Conservation (phyloP, 148 eudicot species). For the Pouteria glomerata region DNA sequence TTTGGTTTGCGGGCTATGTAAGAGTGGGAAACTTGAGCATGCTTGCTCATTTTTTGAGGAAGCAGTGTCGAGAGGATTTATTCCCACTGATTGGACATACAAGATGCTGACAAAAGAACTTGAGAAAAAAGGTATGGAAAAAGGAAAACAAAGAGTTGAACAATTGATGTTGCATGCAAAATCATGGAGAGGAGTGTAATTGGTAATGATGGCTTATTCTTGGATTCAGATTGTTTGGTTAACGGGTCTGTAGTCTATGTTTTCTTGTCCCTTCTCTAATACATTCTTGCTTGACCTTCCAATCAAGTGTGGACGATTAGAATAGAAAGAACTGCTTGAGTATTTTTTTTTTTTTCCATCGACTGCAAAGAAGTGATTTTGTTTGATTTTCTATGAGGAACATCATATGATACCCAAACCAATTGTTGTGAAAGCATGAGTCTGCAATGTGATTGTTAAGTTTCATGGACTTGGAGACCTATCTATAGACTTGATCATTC, state of each 20-base stretch:
- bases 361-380: too few species aligned
- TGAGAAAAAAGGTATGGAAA: constrained; percentile 50
- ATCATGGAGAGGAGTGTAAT: neutral
- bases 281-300: too few species aligned
- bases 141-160: constrained; percentile 49
- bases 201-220: neutral
- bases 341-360: too few species aligned
- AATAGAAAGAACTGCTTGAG: too few species aligned
- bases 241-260: neutral
- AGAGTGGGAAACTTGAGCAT: constrained; percentile 49
- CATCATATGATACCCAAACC: too few species aligned
- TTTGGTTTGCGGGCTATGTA: constrained; percentile 54
- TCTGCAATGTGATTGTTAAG: too few species aligned
- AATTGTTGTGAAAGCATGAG: too few species aligned
- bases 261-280: neutral
- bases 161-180: constrained; percentile 39
- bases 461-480: too few species aligned
- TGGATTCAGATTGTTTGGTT: neutral
- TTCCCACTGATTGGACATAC: constrained; percentile 45
- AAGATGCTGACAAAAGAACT: constrained; percentile 44
- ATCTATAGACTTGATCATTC: too few species aligned
- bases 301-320: too few species aligned
- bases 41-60: constrained; percentile 69
- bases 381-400: too few species aligned
- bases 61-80: constrained; percentile 46